Base-by-base conservation (phyloP, 441 rosid species). In the Geranium incanum region DNA sequence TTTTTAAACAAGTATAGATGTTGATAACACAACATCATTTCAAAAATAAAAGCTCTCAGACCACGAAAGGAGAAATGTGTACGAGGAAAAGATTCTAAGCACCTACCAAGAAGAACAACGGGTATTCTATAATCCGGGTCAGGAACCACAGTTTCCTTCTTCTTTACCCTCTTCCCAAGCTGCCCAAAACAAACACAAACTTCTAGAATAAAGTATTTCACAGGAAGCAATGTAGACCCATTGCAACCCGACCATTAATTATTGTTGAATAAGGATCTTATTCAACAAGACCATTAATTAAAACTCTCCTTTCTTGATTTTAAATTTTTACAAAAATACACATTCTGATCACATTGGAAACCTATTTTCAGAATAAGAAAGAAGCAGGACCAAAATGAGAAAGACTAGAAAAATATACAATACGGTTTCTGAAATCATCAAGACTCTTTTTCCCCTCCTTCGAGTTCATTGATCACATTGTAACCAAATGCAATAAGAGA, bases 101-200 rank as follows among this genome's bases (percentile, higher is more conserved):
- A 76, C 83, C 39, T 38, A 89, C 90, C 92, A 12, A 88, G 88
- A 6, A 86, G 78, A 71, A 89, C 84, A 74, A 83, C 36, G 0
- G 87, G 88, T 67, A 89, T 84, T 60, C 87, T 79, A 78, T 86
- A 88, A 79, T 86, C 95, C 3, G 92, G 95, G 36, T 85, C 87
- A 0, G 89, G 92, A 84, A 87, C 67, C 57, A 89, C 86, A 16
- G 86, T 85, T 72, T 86, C 87, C 77, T 78, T 84, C 81, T 79
- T 81, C 55, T 75, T 78, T 60, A 76, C 83, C 72, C 74, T 82
- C 75, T 78, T 84, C 76, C 89, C 86, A 72, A 87, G 83, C 86
- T 83, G 86, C 71, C 74, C 83, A 82, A 71, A 68, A 76, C 19
- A 45, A 72, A 68, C 7, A 62, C 6, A 21, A 62, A 62, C 12